These are phyloP conservation scores for Prototheca cutis DNA, from an alignment of 163 green algal species.

Conservation along the genomic window DNA sequence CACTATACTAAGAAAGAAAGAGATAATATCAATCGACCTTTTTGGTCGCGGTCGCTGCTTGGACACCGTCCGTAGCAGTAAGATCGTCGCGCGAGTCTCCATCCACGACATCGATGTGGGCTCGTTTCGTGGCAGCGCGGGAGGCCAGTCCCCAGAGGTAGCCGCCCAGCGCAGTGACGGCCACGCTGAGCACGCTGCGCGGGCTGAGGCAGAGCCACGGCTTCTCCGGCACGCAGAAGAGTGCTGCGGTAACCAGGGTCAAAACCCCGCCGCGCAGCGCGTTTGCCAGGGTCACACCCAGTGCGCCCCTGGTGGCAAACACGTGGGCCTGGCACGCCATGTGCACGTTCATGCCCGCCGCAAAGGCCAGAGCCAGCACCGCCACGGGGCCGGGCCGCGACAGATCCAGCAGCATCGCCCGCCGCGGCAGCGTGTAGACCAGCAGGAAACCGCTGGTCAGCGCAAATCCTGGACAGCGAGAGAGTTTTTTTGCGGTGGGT, in stretches of 20 bases:
- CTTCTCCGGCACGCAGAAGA: slow-evolving; percentile 24
- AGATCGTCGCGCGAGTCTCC: background rate
- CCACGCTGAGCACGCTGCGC: slow-evolving; percentile 16
- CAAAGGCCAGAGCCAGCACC: slow-evolving; percentile 30
- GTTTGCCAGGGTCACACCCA: slow-evolving; percentile 33
- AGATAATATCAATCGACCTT: too few species aligned
- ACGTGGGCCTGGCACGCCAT: slow-evolving; percentile 30
- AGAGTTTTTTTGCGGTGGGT: background rate
- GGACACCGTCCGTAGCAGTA: too few species aligned
- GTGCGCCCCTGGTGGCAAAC: slow-evolving; percentile 25
- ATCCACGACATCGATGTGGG: too few species aligned
- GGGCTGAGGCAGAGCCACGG: slow-evolving; percentile 17
- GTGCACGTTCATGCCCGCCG: slow-evolving; percentile 20
- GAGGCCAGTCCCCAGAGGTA: slow-evolving; percentile 19
- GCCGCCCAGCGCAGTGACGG: slow-evolving; percentile 20
- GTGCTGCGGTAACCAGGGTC: slow-evolving; percentile 4
- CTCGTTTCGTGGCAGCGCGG: background rate
- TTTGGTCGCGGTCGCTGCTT: too few species aligned
- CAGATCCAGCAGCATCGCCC: slow-evolving; percentile 21
- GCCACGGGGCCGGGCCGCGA: slow-evolving; percentile 1
- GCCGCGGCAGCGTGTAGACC: slow-evolving; percentile 32
- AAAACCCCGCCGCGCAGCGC: slow-evolving; percentile 30
- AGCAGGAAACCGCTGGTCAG: slow-evolving; percentile 29
- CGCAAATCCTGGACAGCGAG: slow-evolving; percentile 11
- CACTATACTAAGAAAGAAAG: too few species aligned